A percentile compares a stretch with the other conserved stretches of the same genome.
These are phyloP conservation scores for Eugenia klotzschiana DNA, from an alignment of 441 rosid species.

Conservation along the genomic window DNA sequence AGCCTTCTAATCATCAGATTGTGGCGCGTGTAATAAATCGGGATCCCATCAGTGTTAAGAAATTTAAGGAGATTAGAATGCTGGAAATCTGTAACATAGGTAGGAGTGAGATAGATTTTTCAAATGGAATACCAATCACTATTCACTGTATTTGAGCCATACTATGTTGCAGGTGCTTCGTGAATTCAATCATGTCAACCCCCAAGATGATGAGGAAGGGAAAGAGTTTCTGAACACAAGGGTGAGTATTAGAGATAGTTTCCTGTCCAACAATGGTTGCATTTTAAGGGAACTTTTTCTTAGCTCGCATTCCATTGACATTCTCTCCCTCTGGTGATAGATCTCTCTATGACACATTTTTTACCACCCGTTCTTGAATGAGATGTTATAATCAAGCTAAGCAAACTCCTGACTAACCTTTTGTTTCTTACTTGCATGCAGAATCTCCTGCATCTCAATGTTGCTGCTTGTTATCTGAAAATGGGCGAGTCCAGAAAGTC, in stretches of 20 bases:
- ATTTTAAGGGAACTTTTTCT: neutral
- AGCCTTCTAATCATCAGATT: neutral
- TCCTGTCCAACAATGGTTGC: neutral
- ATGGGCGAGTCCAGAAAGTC: constrained; percentile 81
- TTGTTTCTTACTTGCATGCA: constrained; percentile 15
- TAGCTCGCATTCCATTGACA: neutral
- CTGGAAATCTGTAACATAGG: neutral
- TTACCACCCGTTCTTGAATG: neutral
- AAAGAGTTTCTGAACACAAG: constrained; percentile 60
- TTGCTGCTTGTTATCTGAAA: constrained; percentile 85
- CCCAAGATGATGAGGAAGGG: constrained; percentile 94
- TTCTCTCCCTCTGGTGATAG: neutral
- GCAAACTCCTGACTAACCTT: neutral
- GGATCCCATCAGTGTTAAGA: neutral
- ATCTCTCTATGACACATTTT: neutral
- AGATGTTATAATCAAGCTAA: neutral
- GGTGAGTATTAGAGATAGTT: constrained; percentile 19
- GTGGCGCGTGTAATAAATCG: neutral
- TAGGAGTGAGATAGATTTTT: neutral
- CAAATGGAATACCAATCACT: neutral
- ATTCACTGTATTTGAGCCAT: neutral
- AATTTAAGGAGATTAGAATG: neutral
- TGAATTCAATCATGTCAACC: constrained; percentile 96
- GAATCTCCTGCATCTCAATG: constrained; percentile 72
- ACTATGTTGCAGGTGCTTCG: constrained; percentile 53